Conservation (phyloP, 805 yeast genomes). For the Ogataea saltuana region DNA sequence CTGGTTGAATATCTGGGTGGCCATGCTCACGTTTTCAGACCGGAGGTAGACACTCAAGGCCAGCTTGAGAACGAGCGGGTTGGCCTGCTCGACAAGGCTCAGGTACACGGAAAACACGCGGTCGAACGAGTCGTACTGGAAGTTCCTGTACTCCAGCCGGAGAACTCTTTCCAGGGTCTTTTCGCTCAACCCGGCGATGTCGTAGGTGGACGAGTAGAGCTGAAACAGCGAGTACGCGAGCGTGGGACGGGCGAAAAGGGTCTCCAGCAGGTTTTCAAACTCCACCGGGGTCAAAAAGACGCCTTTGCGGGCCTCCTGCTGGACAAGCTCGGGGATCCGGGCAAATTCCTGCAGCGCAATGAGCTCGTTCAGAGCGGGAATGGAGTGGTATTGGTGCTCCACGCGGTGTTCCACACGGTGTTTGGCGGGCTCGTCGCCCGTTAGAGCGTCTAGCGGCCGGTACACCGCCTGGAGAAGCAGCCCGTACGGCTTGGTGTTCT, state of each 20-base stretch:
- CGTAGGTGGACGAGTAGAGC: constrained; percentile 21
- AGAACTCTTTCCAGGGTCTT: constrained; percentile 22
- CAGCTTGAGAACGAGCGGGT: constrained; percentile 20
- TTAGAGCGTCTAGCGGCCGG: not conserved
- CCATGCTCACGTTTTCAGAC: constrained; percentile 29
- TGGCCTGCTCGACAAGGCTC: constrained; percentile 12
- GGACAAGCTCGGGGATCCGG: constrained; percentile 9
- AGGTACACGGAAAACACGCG: constrained; percentile 23
- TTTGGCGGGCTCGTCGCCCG: not conserved
- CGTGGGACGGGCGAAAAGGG: constrained; percentile 15
- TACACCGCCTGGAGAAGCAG: constrained; percentile 6
- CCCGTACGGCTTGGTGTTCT: constrained; percentile 12
- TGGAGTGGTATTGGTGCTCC: constrained; percentile 1
- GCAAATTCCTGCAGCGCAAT: not conserved
- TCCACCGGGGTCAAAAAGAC: constrained; percentile 24
- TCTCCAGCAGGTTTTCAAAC: constrained; percentile 26
- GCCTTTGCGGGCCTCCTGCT: constrained; percentile 5
- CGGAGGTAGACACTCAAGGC: constrained; percentile 31
- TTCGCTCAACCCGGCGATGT: constrained; percentile 17
- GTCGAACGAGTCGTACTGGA: constrained; percentile 29
- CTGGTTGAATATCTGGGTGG: constrained; percentile 32
- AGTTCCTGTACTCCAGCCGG: constrained; percentile 20
- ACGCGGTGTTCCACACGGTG: not conserved
- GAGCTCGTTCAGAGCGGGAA: constrained; percentile 9
- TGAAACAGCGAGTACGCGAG: constrained; percentile 23